Evolutionary conservation across 2,329 filamentous ascomycete species (phyloP), one percentile per base, ranked within the genome.

Genomic region (Rhynchosporium graminicola): DNA sequence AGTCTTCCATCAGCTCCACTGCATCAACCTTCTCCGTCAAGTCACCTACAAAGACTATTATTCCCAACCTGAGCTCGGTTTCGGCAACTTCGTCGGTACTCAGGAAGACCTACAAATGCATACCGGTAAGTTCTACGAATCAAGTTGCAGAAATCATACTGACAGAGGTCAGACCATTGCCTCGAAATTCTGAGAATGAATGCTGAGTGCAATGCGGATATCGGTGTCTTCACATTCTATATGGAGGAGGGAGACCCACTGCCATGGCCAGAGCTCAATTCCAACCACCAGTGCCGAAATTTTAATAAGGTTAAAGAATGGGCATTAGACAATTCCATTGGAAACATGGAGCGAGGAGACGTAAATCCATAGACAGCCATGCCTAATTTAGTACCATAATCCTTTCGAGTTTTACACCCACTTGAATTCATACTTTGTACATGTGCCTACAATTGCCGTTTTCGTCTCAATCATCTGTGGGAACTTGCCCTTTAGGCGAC

Each of bases 231-330:
- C 65, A 81, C 82, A 1, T 83, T 84, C 72, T 77, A 80, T 63
- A 74, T 80, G 56, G 72, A 76, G 59, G 77, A 75, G 57, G 77
- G 74, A 38, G 71, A 73, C 51, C 76, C 78, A 62, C 77, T 80
- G 50, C 80, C 81, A 63, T 84, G 82, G 82, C 82, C 82, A 2
- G 79, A 84, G 43, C 82, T 83, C 52, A 80, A 79, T 70, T 81
- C 81, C 3, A 74, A 78, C 40, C 82, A 84, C 65, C 80, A 79
- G 7, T 85, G 82, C 70, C 74, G 82, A 40, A 82, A 84, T 67
- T 85, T 83, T 62, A 78, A 83, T 60, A 77, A 72, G 29, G 77
- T 84, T 62, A 74, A 77, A 43, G 73, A 80, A 33, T 85, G 82
- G 82, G 82, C 80, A 0, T 73, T 81, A 52, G 78, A 83, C 47